These are phyloP conservation scores for Coelastrella sp. DNA, from an alignment of 139 green algal genomes.

Conservation along the genomic window DNA sequence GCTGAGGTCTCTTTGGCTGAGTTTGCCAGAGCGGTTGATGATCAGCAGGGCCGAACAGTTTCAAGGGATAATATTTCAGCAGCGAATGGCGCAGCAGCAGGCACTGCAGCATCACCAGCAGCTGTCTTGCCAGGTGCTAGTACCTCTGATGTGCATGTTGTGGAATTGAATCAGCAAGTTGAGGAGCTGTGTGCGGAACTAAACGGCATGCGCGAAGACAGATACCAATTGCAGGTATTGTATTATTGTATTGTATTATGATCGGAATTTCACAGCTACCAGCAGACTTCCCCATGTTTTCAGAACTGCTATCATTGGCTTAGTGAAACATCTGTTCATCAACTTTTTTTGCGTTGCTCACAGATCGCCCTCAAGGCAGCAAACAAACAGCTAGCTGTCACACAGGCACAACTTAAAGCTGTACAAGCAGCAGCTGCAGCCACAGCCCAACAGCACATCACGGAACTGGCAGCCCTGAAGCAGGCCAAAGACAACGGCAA, in stretches of 20 bases:
- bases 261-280: background rate
- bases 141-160: too few species aligned
- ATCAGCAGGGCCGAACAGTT: background rate
- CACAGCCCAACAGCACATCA: background rate
- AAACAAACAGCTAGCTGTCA: conserved; percentile 36
- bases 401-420: conserved; percentile 25
- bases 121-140: too few species aligned
- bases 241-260: background rate
- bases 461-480: background rate
- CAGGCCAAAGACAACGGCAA: background rate
- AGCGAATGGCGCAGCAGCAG: background rate
- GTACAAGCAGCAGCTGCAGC: conserved; percentile 26
- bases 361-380: conserved; percentile 37
- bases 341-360: background rate
- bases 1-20: background rate
- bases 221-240: conserved; percentile 40
- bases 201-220: conserved; percentile 1
- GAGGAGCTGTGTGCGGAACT: conserved; percentile 17
- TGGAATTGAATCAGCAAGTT: background rate
- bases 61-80: background rate
- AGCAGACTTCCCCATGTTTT: too few species aligned
- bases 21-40: background rate
- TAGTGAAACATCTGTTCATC: background rate
- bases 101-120: background rate
- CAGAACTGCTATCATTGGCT: background rate